Base-by-base conservation (phyloP, 169 alveolate genomes). In the Plasmodium adleri region DNA sequence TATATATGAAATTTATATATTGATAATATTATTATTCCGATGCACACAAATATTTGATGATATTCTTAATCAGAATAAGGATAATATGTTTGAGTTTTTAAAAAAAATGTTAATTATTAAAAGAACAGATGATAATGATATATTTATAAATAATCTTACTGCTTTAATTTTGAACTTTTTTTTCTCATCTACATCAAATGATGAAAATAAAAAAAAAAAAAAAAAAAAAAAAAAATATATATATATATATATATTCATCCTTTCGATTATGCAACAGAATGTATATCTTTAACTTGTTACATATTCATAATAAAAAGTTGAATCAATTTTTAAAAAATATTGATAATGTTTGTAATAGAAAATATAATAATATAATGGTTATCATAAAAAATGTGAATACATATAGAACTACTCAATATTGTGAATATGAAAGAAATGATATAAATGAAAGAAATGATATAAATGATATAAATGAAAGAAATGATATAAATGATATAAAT, bases 1-100 rank as follows among this genome's bases (percentile, higher is more conserved):
- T 63, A 45, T 80, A 22, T 80, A 80, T 63, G 90, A 80, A 80
- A 68, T 68, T 4, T 80, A 80, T 22, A 60, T 43, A 50, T 7
- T 68, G 3, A 3, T 80, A 10, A 68, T 80, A 10, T 13, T 66
- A 24, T 15, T 39, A 0, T 49, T 63, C 4, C 17, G 66, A 20
- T 1, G 26, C 8, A 8, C 15, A 7, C 68, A 20, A 47, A 56
- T 50, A 26, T 9, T 28, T 24, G 15, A 50, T 7, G 10, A 20
- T 22, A 5, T 50, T n/a, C 12, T 22, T 1, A 0, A 17, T 26
- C 6, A 10, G 8, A 73, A 73, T 58, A 56, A 73, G 1, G 10
- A 9, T 6, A 26, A 73, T 58, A 73, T 54, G n/a, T 73, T 73
- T 54, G 8, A 47, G 22, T 47, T 73, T 43, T 24, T 73, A n/a